phyloP scores from a whole-genome alignment of 2,329 filamentous ascomycete species.

The Pestalotiopsis sp. region DNA sequence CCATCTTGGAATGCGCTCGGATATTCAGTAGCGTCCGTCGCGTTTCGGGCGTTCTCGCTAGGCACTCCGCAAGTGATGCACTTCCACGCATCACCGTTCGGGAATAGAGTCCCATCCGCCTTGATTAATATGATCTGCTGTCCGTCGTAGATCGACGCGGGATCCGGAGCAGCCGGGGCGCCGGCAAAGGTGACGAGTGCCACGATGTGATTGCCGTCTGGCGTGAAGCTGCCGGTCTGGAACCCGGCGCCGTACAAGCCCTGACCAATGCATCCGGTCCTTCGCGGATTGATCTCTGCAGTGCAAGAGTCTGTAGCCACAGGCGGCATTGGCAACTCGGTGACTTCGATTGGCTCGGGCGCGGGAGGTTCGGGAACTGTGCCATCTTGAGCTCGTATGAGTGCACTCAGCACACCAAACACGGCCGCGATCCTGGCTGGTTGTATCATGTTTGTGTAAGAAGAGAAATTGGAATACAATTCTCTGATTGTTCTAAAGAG shows the following conservation, averaged over 20 bases:
- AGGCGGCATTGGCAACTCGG: neutral
- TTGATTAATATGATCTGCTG: neutral
- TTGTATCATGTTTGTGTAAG: neutral
- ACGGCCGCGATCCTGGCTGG: neutral
- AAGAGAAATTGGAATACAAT: too few species aligned
- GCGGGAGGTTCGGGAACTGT: neutral
- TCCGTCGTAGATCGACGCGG: neutral
- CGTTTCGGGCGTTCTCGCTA: slow-evolving; percentile 28
- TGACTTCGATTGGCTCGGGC: slow-evolving; percentile 1
- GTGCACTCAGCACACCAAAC: neutral
- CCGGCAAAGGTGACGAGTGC: neutral
- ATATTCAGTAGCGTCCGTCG: slow-evolving; percentile 34
- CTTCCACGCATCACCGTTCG: neutral
- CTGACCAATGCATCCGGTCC: slow-evolving; percentile 2
- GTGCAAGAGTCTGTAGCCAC: neutral
- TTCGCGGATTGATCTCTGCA: neutral
- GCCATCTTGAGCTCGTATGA: neutral
- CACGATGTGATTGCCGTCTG: neutral
- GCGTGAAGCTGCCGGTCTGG: neutral
- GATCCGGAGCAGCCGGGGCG: neutral
- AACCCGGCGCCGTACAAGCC: neutral
- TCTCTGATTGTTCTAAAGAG: too few species aligned
- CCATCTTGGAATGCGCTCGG: slow-evolving; percentile 44
- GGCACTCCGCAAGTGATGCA: slow-evolving; percentile 48
- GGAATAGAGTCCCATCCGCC: neutral